Percentiles rank a stretch among this genome's conserved stretches.
These are phyloP conservation scores for Boletus patriciae DNA, from an alignment of 768 basidiomycete species.

Conservation along the genomic window DNA sequence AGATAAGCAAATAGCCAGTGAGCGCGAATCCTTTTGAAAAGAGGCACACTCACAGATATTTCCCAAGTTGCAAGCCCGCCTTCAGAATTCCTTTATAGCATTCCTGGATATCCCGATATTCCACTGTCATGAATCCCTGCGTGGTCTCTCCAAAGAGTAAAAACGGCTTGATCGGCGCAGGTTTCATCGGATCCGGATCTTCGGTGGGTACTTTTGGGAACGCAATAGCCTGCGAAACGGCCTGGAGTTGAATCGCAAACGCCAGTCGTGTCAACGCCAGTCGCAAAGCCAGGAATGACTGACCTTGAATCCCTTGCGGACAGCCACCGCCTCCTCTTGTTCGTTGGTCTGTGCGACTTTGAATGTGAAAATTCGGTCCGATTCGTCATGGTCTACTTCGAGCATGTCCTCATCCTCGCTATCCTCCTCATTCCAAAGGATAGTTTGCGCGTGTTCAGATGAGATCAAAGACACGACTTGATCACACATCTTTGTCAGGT, in stretches of 20 bases:
- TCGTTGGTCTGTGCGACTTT: slow-evolving; percentile 53
- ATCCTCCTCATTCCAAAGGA: slow-evolving; percentile 44
- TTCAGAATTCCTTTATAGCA: too few species aligned
- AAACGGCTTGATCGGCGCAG: slow-evolving; percentile 18
- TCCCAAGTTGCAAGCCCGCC: too few species aligned
- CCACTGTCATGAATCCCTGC: slow-evolving; percentile 39
- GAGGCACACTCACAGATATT: too few species aligned
- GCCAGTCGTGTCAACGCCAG: not conserved
- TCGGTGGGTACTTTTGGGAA: slow-evolving; percentile 9
- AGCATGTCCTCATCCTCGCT: slow-evolving; percentile 27
- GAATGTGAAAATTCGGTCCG: slow-evolving; percentile 50
- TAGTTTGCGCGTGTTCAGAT: slow-evolving; percentile 40
- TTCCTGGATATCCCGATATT: too few species aligned
- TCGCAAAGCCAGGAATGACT: not conserved
- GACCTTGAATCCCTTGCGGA: slow-evolving; percentile 47
- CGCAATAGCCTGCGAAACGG: slow-evolving; percentile 11
- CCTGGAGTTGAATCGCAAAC: not conserved
- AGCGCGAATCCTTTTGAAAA: too few species aligned
- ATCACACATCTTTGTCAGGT: slow-evolving; percentile 59
- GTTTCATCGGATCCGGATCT: slow-evolving; percentile 5
- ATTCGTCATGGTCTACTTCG: slow-evolving; percentile 35
- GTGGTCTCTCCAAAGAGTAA: slow-evolving; percentile 40
- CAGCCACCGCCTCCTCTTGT: slow-evolving; percentile 50
- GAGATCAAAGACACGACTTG: slow-evolving; percentile 55
- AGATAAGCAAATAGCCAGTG: too few species aligned